Evolutionary conservation across 129 eudicot genomes (phyloP), one percentile per base, ranked within the genome.

Genomic region (Chrysanthemum seticuspe): DNA sequence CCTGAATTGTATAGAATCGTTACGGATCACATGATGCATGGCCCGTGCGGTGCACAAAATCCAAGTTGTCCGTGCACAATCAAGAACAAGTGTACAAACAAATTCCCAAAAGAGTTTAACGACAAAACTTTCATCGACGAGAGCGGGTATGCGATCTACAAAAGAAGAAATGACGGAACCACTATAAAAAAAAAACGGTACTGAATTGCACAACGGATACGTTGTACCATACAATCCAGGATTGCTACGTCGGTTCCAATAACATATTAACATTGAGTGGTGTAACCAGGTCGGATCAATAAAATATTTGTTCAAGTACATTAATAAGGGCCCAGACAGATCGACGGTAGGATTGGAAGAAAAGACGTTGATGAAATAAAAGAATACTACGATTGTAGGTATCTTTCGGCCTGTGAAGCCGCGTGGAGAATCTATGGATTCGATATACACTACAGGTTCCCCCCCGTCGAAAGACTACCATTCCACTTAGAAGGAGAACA

Each of bases 1-100:
- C 29, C 19, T 0, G 27, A 29, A 0, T 13, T 10, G 3, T 27
- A 53, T 63, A 7, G 13, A 10, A 23, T 21, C 2, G 74, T 79
- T 0, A 1, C 27, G 0, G 50, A 72, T 2, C 48, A 16, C 18
- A 79, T 79, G 83, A 14, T 72, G 15, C 83, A 79, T 21, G 74
- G 78, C 0, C 83, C 74, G 16, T 73, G 78, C 4, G 74, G 83
- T 0, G 36, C 13, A 15, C 2, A 5, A 1, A 13, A 67, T 13
- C 27, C 10, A 6, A 18, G 18, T 10, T 19, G 10, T 21, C 72
- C 25, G 1, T 23, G 25, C 25, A 23, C 25, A 1, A 1, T 23
- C 1, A 23, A 23, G 25, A 23, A 23, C 25, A 23, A 23, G 25
- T 23, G 25, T 23, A 23, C 25, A 23, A 23, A 23, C 0, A 23